phyloP scores from a whole-genome alignment of 1,284 basidiomycete genomes.

The Moesziomyces sp. region DNA sequence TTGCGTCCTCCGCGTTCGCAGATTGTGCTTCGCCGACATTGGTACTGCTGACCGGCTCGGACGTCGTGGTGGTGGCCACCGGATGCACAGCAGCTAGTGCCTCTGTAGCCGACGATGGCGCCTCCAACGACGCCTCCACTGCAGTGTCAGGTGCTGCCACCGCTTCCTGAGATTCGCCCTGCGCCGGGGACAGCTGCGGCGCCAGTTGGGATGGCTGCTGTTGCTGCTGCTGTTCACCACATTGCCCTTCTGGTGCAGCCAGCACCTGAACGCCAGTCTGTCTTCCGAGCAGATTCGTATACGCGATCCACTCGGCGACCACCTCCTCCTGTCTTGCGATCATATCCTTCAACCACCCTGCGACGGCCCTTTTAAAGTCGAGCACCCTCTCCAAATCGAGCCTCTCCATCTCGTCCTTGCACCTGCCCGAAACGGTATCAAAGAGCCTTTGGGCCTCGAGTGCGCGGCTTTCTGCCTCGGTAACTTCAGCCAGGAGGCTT shows the following conservation, averaged over 20 bases:
- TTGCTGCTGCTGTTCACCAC: background rate
- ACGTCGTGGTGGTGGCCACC: too few relatives aligned
- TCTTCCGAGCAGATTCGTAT: conserved; percentile 49
- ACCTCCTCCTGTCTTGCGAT: conserved; percentile 83
- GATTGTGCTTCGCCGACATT: too few relatives aligned
- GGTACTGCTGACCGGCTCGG: too few relatives aligned
- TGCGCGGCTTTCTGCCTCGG: conserved; percentile 48
- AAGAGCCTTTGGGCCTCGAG: conserved; percentile 77
- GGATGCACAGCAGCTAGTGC: too few relatives aligned
- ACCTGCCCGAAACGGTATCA: conserved; percentile 83
- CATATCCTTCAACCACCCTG: conserved; percentile 83
- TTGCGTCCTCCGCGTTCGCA: too few relatives aligned
- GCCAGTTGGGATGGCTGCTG: background rate
- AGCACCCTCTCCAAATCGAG: conserved; percentile 93
- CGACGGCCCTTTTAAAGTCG: conserved; percentile 83
- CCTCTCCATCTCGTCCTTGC: conserved; percentile 89
- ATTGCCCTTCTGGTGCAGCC: background rate
- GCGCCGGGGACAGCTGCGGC: background rate
- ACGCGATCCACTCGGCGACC: conserved; percentile 57
- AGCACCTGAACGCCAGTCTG: conserved; percentile 50
- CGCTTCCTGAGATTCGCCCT: too few relatives aligned
- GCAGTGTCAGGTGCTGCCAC: too few relatives aligned
- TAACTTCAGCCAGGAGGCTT: conserved; percentile 33
- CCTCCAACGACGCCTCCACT: too few relatives aligned
- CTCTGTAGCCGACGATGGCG: too few relatives aligned